A percentile compares a stretch with the other conserved stretches of the same genome.
phyloP scores from a whole-genome alignment of 1,284 basidiomycete species.

The Takashimella tepidaria region DNA sequence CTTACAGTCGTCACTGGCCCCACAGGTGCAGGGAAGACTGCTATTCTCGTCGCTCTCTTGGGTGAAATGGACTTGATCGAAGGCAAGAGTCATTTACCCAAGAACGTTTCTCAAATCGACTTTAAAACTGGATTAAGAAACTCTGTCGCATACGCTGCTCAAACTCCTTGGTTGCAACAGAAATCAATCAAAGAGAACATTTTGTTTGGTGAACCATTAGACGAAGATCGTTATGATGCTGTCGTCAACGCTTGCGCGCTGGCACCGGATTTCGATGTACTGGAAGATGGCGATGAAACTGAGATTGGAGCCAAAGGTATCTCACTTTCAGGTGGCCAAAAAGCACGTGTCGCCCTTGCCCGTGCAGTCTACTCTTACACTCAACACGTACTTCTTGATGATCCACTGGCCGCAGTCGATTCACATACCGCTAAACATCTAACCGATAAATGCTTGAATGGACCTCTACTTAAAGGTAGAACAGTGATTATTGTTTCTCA shows the following conservation, averaged over 20 bases:
- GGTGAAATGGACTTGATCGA: slow-evolving; percentile 62
- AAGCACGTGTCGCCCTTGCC: slow-evolving; percentile 60
- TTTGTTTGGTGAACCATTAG: slow-evolving; percentile 64
- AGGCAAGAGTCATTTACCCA: slow-evolving; percentile 61
- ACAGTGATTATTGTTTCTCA: slow-evolving; percentile 82
- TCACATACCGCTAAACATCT: slow-evolving; percentile 78
- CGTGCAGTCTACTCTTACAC: slow-evolving; percentile 54
- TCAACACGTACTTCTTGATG: slow-evolving; percentile 74
- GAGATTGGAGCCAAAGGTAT: slow-evolving; percentile 64
- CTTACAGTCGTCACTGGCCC: slow-evolving; percentile 67
- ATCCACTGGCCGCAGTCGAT: slow-evolving; percentile 81
- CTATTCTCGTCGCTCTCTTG: slow-evolving; percentile 40
- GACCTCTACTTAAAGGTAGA: slow-evolving; percentile 59
- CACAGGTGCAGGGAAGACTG: slow-evolving; percentile 62
- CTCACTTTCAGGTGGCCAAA: slow-evolving; percentile 66
- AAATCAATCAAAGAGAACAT: slow-evolving; percentile 55
- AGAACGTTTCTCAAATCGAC: slow-evolving; percentile 59
- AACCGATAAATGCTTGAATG: slow-evolving; percentile 59
- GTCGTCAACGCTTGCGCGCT: slow-evolving; percentile 74
- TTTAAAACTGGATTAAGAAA: slow-evolving; percentile 59
- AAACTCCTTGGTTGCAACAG: slow-evolving; percentile 74
- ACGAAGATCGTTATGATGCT: slow-evolving; percentile 63
- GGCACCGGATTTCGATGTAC: slow-evolving; percentile 65
- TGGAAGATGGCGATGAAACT: slow-evolving; percentile 77
- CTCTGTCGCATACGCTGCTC: slow-evolving; percentile 75